Evolutionary conservation across 2,329 filamentous ascomycete genomes (phyloP).

Genomic region (Metarhizium guizhouense): DNA sequence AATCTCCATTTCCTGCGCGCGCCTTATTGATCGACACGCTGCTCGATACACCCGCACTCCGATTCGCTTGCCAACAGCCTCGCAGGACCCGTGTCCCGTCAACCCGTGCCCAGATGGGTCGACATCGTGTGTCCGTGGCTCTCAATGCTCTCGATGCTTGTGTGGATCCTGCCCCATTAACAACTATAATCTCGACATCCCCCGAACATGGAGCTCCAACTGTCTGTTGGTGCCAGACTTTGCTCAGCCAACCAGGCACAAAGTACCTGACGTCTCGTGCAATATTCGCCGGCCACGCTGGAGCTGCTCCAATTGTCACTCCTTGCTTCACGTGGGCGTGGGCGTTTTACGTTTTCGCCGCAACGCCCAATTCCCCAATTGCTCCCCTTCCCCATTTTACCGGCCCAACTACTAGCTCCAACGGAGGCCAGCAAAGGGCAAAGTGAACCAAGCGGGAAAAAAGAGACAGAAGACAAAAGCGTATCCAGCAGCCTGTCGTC

Average conservation of each 20-base stretch:
- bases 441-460: too few species aligned
- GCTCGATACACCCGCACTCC: background rate
- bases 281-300: too few species aligned
- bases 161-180: too few species aligned
- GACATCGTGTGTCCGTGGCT: background rate
- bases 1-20: too few species aligned
- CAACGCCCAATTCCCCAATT: background rate
- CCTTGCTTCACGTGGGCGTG: too few species aligned
- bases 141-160: too few species aligned
- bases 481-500: background rate
- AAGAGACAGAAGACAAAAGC: background rate
- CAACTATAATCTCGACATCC: too few species aligned
- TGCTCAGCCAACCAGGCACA: too few species aligned
- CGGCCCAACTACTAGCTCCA: background rate
- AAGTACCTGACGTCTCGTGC: too few species aligned
- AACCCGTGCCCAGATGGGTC: slow-evolving; percentile 2
- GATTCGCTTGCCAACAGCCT: background rate
- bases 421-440: too few species aligned
- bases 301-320: too few species aligned
- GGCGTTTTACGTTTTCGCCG: background rate
- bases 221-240: too few species aligned
- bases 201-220: background rate
- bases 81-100: background rate
- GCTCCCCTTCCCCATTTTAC: background rate
- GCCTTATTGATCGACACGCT: background rate